Conservation (phyloP, 495 filamentous ascomycete genomes). For the Xylaria telfairii region DNA sequence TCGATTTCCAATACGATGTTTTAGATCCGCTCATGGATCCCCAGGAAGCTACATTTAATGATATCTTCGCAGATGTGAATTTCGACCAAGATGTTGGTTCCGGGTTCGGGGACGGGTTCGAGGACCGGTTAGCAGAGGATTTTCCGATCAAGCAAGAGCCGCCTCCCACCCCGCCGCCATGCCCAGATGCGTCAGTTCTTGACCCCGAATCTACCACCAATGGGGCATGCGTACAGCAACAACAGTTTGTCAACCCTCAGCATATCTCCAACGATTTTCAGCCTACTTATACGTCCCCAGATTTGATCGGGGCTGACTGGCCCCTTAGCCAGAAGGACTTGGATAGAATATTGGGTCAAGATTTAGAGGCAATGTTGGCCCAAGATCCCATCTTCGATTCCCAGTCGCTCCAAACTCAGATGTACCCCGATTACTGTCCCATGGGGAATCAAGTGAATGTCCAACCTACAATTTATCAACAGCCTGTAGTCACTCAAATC, state of each 20-base stretch:
- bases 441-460: neutral
- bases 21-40: too few species aligned
- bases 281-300: neutral
- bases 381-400: neutral
- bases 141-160: neutral
- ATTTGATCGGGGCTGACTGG: neutral
- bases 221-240: neutral
- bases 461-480: neutral
- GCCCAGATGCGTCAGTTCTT: neutral
- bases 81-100: neutral
- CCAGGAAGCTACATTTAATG: neutral
- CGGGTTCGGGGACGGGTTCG: slow-evolving; percentile 2
- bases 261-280: neutral
- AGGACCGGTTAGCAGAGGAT: slow-evolving; percentile 11
- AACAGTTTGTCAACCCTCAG: slow-evolving; percentile 3
- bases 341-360: neutral
- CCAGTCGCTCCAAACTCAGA: neutral
- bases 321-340: neutral
- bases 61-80: neutral
- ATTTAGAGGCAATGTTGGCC: neutral
- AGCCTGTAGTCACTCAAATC: neutral
- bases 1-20: neutral
- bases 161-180: neutral
- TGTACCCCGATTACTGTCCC: neutral
- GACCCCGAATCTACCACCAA: neutral